phyloP scores from a whole-genome alignment of 1,284 basidiomycete species.

The Vanrija pseudolonga region DNA sequence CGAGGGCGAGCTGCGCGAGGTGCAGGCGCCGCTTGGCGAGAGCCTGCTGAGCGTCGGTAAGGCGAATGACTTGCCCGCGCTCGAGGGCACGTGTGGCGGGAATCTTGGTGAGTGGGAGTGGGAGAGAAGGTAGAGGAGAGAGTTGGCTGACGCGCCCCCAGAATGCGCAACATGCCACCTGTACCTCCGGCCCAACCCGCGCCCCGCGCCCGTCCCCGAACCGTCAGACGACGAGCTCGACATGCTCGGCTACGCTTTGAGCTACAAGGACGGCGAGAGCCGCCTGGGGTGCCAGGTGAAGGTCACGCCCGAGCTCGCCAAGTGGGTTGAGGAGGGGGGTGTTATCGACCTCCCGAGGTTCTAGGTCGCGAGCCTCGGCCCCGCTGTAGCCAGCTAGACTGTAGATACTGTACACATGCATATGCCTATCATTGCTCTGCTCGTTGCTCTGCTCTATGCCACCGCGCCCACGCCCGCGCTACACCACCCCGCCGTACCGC shows the following conservation, averaged over 20 bases:
- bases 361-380: slow-evolving; percentile 9
- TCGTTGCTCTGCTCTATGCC: too few species aligned
- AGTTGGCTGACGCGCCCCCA: slow-evolving; percentile 1
- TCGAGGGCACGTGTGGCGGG: slow-evolving; percentile 50
- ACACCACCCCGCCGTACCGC: slow-evolving; percentile 23
- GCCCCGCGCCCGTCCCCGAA: slow-evolving; percentile 28
- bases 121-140: not conserved
- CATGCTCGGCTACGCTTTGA: slow-evolving; percentile 47
- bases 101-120: slow-evolving; percentile 36
- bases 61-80: slow-evolving; percentile 36
- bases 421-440: too few species aligned
- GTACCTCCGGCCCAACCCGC: slow-evolving; percentile 27
- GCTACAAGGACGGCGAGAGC: slow-evolving; percentile 35
- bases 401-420: not conserved
- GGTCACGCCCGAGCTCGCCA: slow-evolving; percentile 36
- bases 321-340: slow-evolving; percentile 40
- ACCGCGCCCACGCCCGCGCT: not conserved
- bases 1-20: slow-evolving; percentile 27
- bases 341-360: slow-evolving; percentile 41
- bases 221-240: slow-evolving; percentile 46
- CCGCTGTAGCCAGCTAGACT: not conserved
- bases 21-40: slow-evolving; percentile 35
- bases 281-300: slow-evolving; percentile 48
- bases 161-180: slow-evolving; percentile 51
- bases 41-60: slow-evolving; percentile 43